A percentile compares a stretch with the other conserved stretches of the same genome.
These are phyloP conservation scores for Bauhinia variegata DNA, from an alignment of 306 rosid species.

Conservation along the genomic window DNA sequence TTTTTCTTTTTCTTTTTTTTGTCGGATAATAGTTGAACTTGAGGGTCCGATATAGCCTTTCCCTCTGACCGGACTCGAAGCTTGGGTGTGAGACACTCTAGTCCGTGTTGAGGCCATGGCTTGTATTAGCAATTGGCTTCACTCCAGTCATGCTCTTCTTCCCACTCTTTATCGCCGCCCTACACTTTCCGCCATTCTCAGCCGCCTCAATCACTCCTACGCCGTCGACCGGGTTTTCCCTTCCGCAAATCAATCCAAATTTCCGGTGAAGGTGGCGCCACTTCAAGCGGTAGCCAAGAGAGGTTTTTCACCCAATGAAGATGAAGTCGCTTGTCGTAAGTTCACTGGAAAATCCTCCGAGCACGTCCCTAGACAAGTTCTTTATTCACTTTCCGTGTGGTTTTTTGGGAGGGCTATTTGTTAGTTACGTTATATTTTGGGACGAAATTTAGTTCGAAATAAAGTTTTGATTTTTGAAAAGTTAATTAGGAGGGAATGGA, in stretches of 20 bases:
- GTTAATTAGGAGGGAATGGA: too few species aligned
- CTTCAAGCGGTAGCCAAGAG: slow-evolving; percentile 57
- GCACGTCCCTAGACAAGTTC: too few species aligned
- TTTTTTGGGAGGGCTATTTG: too few species aligned
- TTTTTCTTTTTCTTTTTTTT: too few species aligned
- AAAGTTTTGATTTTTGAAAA: too few species aligned
- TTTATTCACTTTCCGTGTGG: too few species aligned
- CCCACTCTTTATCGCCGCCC: slow-evolving; percentile 33
- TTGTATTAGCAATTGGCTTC: slow-evolving; percentile 39
- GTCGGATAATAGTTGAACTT: too few species aligned
- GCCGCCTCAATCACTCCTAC: slow-evolving; percentile 32
- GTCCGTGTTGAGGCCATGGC: slow-evolving; percentile 48
- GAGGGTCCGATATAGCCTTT: too few species aligned
- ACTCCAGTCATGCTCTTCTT: slow-evolving; percentile 29
- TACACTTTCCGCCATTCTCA: slow-evolving; percentile 41
- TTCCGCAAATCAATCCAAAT: slow-evolving; percentile 12
- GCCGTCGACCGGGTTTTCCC: slow-evolving; percentile 31
- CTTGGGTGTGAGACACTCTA: too few species aligned
- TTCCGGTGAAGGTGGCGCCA: slow-evolving; percentile 11
- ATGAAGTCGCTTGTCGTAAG: slow-evolving; percentile 71
- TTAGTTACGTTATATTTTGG: too few species aligned
- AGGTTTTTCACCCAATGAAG: slow-evolving; percentile 52
- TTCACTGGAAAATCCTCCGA: slow-evolving; percentile 1
- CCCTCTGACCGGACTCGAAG: too few species aligned
- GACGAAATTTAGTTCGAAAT: too few species aligned